phyloP scores from a whole-genome alignment of 1,284 basidiomycete species.

The Exobasidium cylindrosporum region DNA sequence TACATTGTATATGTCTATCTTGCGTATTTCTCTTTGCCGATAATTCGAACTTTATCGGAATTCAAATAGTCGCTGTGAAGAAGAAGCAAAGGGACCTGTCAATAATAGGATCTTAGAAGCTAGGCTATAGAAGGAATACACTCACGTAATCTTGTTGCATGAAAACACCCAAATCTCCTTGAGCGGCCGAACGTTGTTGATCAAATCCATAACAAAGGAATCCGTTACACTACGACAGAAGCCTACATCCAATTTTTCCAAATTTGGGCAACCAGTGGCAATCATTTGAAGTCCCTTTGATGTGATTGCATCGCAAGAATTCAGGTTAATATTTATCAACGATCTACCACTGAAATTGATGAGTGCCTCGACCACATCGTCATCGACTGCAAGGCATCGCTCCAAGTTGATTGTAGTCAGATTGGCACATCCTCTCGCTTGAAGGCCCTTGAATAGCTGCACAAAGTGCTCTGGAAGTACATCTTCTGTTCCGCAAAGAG shows the following conservation, averaged over 20 bases:
- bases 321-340: conserved; percentile 70
- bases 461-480: conserved; percentile 13
- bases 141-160: conserved; percentile 13
- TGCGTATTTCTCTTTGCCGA: conserved; percentile 40
- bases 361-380: conserved; percentile 65
- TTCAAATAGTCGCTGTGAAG: conserved; percentile 31
- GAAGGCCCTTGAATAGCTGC: conserved; percentile 10
- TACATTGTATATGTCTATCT: neutral
- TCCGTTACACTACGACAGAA: conserved; percentile 85
- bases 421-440: conserved; percentile 12
- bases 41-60: conserved; percentile 35
- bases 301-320: conserved; percentile 69
- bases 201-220: conserved; percentile 64
- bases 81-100: neutral
- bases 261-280: conserved; percentile 29
- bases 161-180: conserved; percentile 17
- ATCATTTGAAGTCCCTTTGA: conserved; percentile 61
- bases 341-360: conserved; percentile 68
- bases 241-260: conserved; percentile 73
- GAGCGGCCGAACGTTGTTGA: conserved; percentile 8
- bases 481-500: conserved; percentile 58
- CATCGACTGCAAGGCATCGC: conserved; percentile 59
- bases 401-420: conserved; percentile 27
- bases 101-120: neutral
- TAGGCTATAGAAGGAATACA: too few relatives aligned